Conservation (phyloP, 192 early-diverging fungal genomes). For the Obelidium mucronatum region DNA sequence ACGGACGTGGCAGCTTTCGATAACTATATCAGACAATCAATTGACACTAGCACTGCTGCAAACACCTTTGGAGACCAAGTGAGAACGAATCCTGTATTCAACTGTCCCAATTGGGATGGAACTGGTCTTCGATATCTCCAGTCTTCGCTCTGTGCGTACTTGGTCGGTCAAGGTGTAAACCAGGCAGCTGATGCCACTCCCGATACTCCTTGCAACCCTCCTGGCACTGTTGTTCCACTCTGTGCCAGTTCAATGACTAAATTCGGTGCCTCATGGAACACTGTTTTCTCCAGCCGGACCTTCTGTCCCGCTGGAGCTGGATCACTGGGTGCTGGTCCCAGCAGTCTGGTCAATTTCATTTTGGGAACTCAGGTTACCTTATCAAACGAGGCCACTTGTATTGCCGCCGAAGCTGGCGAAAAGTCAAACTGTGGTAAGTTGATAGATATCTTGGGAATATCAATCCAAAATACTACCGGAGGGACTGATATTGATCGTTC, state of each 20-base stretch:
- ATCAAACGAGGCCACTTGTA: too few species aligned
- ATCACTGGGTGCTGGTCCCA: too few species aligned
- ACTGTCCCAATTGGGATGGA: constrained; percentile 28
- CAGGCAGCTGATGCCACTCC: not conserved
- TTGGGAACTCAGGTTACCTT: too few species aligned
- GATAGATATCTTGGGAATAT: too few species aligned
- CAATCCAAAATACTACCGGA: too few species aligned
- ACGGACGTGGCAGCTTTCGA: not conserved
- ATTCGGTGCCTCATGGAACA: constrained; percentile 20
- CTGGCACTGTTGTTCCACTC: not conserved
- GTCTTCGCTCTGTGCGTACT: constrained; percentile 14
- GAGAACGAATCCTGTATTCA: not conserved
- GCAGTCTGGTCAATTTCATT: too few species aligned
- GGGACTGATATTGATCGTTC: too few species aligned
- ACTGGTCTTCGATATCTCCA: constrained; percentile 13
- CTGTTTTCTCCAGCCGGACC: not conserved
- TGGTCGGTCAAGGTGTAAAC: not conserved
- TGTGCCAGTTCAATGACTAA: constrained; percentile 1
- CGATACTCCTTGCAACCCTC: constrained; percentile 9
- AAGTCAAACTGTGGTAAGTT: constrained; percentile 6
- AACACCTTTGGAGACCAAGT: not conserved
- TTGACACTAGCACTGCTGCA: not conserved
- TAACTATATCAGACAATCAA: not conserved
- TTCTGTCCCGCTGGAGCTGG: constrained; percentile 7
- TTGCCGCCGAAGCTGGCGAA: not conserved